These are phyloP conservation scores for Starmerella davenportii DNA, from an alignment of 805 yeast species.

Conservation along the genomic window DNA sequence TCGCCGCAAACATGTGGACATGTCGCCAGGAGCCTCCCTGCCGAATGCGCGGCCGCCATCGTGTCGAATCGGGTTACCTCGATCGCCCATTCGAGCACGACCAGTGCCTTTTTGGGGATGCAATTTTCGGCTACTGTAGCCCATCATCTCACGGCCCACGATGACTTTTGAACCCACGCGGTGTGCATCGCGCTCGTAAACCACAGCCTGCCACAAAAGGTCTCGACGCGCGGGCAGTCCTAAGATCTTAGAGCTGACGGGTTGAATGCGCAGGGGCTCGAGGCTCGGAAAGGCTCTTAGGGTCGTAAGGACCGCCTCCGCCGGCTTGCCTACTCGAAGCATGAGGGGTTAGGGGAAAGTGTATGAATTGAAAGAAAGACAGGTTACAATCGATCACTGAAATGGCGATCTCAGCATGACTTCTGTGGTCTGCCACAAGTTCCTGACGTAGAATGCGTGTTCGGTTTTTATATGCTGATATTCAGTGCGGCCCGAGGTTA, in stretches of 20 bases:
- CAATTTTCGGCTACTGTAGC: conserved; percentile 66
- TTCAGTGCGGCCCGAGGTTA: no score
- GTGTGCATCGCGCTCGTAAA: conserved; percentile 72
- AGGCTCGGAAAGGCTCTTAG: conserved; percentile 74
- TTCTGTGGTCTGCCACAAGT: no score
- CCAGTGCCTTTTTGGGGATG: conserved; percentile 89
- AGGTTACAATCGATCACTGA: no score
- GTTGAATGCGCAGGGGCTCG: conserved; percentile 63
- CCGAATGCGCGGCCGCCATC: conserved; percentile 85
- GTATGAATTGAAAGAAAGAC: no score
- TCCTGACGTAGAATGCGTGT: no score
- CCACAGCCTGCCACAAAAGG: conserved; percentile 82
- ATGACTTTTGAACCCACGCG: conserved; percentile 83
- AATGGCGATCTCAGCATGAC: no score
- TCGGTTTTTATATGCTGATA: no score
- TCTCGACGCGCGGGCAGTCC: conserved; percentile 74
- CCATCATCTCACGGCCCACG: conserved; percentile 70
- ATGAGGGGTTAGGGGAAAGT: conserved; percentile 1
- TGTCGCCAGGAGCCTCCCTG: conserved; percentile 77
- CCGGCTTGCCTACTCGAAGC: conserved; percentile 26
- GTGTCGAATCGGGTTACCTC: conserved; percentile 78
- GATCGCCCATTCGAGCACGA: conserved; percentile 89
- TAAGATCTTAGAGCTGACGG: conserved; percentile 55
- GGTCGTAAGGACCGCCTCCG: conserved; percentile 58
- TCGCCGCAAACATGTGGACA: conserved; percentile 56